Evolutionary conservation across 495 filamentous ascomycete genomes (phyloP), one percentile per base, ranked within the genome.

Genomic region (Rhypophila decipiens): DNA sequence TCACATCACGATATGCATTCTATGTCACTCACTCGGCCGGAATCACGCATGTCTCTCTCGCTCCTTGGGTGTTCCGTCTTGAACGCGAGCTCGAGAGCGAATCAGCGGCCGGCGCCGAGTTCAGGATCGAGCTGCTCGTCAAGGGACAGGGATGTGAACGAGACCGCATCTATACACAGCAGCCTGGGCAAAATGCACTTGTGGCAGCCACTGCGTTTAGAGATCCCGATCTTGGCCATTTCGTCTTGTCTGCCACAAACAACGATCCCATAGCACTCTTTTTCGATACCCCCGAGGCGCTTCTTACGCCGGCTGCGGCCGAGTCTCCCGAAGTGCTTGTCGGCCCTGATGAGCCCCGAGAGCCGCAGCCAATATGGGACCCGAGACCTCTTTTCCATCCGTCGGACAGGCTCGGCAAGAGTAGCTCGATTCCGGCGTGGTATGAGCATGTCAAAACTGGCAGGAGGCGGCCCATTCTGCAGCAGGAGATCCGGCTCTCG

Each of bases 151-250:
- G 71, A 8, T 83, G 82, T 5, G 64, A 75, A 5, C 71, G 84
- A 39, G 82, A 89, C 47, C 63, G 73, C 34, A 68, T 86, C 31
- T 72, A 80, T 53, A 75, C 73, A 0, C 70, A 70, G 39, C 58
- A 70, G 21, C 46, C 67, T 38, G 50, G 62, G 23, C 63, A 63
- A 41, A 61, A 57, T 5, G 72, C 74, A 36, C 67, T 85, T 23
- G 72, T 77, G 13, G 75, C 84, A 12, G 79, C 80, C 52, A 66
- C 84, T n/a, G 73, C 82, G 17, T 77, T 90, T 47, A 73, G 75
- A 27, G 84, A 90, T 53, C 79, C 82, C 11, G 83, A 89, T 52
- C 67, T 94, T 37, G 89, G 88, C 43, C 86, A 90, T 54, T 74
- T 94, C 34, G 68, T 96, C 31, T 70, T 95, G 31, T 89, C 89